Base-by-base conservation (phyloP, 2,329 filamentous ascomycete species). In the Ceratocystiopsis sp. region DNA sequence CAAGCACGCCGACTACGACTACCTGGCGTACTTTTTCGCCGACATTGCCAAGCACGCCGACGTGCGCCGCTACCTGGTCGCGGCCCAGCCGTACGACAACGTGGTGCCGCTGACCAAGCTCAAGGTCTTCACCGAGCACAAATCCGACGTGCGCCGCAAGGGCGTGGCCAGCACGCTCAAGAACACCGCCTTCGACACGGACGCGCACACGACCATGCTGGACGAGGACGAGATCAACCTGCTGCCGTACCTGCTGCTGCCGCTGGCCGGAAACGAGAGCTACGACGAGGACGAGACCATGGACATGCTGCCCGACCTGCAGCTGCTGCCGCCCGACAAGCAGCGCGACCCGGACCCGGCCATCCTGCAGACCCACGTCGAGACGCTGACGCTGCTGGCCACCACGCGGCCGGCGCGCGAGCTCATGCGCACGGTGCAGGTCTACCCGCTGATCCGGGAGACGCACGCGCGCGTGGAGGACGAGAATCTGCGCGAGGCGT, bases 151-250 rank as follows among this genome's bases (percentile, higher is more conserved):
- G 43, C 75, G 91, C 45, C 72, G 91, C 43, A 84, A 85, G 54
- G 91, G 91, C n/a, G 87, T 95, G n/a, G 89, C 89, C 9, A 86
- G 80, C 47, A 91, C 85, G 11, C 85, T 98, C 58, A 96, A 96
- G 61, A 98, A 98, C 56, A 76, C 84, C 29, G 78, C 84, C 8
- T 96, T 98, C 56, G 82, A 93, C 53, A 62, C 89, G 7, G 61
- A 73, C 3, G 72, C 80, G 0, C 89, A 96, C 54, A 66, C 73
- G 0, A 63, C 69, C 2, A 78, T 94, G 42, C 62, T 95, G 38
- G 69, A 73, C 1, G 76, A 82, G 42, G 73, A 78, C 16, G 77
- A 78, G 35, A 77, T 87, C 41, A 80, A 93, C 53, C 71, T 96
- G 15, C 64, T 96, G 5, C 87, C 89, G 0, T 96, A 96, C 59